Percentiles rank a stretch among this genome's conserved stretches.
Conservation (phyloP, 1,284 basidiomycete genomes). For the Sporisorium exsertum region DNA sequence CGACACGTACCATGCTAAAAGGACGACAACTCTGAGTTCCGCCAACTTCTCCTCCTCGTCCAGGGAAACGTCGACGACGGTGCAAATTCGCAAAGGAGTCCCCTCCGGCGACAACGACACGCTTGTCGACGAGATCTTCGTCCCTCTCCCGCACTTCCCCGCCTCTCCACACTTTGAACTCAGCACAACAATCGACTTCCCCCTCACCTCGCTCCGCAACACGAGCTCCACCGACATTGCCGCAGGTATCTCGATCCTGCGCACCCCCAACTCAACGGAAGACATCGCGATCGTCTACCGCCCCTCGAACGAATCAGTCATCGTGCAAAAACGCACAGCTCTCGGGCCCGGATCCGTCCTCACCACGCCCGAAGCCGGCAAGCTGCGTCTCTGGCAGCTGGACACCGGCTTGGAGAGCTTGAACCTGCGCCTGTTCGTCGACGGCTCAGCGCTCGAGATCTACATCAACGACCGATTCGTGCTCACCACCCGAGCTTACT, state of each 20-base stretch:
- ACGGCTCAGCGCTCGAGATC: slow-evolving; percentile 40
- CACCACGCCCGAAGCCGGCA: slow-evolving; percentile 23
- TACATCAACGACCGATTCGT: slow-evolving; percentile 46
- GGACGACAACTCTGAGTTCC: neutral
- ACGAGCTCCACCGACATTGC: slow-evolving; percentile 16
- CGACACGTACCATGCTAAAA: slow-evolving; percentile 11
- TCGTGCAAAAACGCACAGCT: slow-evolving; percentile 32
- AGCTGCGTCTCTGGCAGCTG: slow-evolving; percentile 36
- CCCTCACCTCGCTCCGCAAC: slow-evolving; percentile 24
- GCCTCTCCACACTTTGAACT: slow-evolving; percentile 25
- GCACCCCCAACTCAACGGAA: slow-evolving; percentile 8
- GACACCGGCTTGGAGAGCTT: slow-evolving; percentile 5
- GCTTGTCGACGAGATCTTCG: slow-evolving; percentile 21
- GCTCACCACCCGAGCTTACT: slow-evolving; percentile 36
- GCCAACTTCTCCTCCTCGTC: slow-evolving; percentile 7
- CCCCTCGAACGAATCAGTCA: slow-evolving; percentile 31
- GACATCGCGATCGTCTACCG: slow-evolving; percentile 36
- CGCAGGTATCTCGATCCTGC: slow-evolving; percentile 34
- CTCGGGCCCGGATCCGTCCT: slow-evolving; percentile 17
- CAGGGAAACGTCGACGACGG: neutral
- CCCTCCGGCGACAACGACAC: slow-evolving; percentile 7
- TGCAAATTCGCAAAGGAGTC: slow-evolving; percentile 12
- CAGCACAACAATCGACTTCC: slow-evolving; percentile 26
- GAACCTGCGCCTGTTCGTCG: slow-evolving; percentile 37
- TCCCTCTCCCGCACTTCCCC: slow-evolving; percentile 26